Evolutionary conservation across 2,329 filamentous ascomycete species (phyloP), one percentile per base, ranked within the genome.

Genomic region (Cordyceps fumosorosea): DNA sequence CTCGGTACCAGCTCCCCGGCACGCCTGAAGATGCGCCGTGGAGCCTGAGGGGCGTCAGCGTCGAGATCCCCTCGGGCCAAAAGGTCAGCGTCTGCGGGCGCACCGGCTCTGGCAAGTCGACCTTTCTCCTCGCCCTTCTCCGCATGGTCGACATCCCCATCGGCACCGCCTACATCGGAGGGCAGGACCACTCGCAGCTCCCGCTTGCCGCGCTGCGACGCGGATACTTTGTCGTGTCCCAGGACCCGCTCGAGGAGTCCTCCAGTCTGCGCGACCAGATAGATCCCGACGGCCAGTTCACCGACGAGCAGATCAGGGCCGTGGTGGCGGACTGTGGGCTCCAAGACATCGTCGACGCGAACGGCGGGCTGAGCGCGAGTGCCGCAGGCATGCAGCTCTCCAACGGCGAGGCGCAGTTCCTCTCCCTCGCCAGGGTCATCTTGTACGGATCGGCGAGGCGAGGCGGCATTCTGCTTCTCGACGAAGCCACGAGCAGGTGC

Each of bases 51-150:
- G 40, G 40, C 22, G 16, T 60, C n/a, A 32, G 11, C 3, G 6
- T 54, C 40, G 29, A 26, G 6, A 60, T 60, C 20, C 58, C 37
- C 5, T 6, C 58, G 10, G 58, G 58, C 6, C 24, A 60, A 18
- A 53, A 47, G 18, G 58, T 60, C 4, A 22, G 18, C 24, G 34
- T 60, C 50, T 60, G 58, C 40, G 58, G 58, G 16, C 22, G 40
- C 24, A 60, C 58, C 5, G 58, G 58, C 50, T 60, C 58, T 3
- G 58, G 58, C 37, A 60, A 60, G 50, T 60, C 50, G 1, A 60
- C 58, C 2, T 20, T 54, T 10, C n/a, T 60, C 42, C 12, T 60
- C 24, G 48, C 58, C 2, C 40, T 60, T 16, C 34, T 60, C 10
- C 37, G 50, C 24, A 60, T 60, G 58, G 40, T 60, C 2, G 24